Base-by-base conservation (phyloP, 148 eudicot genomes). In the Gaultheria prostrata region DNA sequence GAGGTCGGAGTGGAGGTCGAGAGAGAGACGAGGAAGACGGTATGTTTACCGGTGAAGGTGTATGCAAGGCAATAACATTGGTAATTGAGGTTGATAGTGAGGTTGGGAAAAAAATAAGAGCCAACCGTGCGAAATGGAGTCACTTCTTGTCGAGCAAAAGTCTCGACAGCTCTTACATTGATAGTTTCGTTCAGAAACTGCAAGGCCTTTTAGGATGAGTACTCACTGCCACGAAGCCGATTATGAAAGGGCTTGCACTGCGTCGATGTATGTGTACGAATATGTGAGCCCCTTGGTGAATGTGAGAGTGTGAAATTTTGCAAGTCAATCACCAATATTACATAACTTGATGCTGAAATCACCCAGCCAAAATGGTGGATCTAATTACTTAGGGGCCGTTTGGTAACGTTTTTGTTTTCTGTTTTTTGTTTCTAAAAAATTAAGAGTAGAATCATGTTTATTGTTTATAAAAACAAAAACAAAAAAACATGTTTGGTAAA, bases 1-100 rank as follows among this genome's bases (percentile, higher is more conserved):
- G 84, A 57, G 30, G 72, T 88, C 4, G 93, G 91, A 39, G 90
- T 89, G 48, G 94, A 90, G 78, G 86, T 91, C 2, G 85, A 89
- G 85, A 90, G 35, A 67, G 86, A 82, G n/a, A n/a, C 30, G 86
- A 86, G 1, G 86, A 88, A 0, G 89, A 89, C n/a, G 93, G 91
- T 0, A 61, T 61, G 24, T 85, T 92, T 46, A 85, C 88, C 1
- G 86, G 83, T 45, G 88, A 89, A 21, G 87, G 86, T 15, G 88
- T 92, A 10, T 82, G 83, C 65, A 73, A 88, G 59, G 91, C 93
- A 10, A 81, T 92, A 14, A 59, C 30, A 80, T 39, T 81, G 24
- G 90, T 83, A 8, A 92, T 88, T 91, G 88, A 85, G 4, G 39
- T 0, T 35, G 90, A 88, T 0, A 84, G 84, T 83, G 82, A 84